Evolutionary conservation across 1,284 basidiomycete genomes (phyloP).

Genomic region (Cutaneotrichosporon mucoides): DNA sequence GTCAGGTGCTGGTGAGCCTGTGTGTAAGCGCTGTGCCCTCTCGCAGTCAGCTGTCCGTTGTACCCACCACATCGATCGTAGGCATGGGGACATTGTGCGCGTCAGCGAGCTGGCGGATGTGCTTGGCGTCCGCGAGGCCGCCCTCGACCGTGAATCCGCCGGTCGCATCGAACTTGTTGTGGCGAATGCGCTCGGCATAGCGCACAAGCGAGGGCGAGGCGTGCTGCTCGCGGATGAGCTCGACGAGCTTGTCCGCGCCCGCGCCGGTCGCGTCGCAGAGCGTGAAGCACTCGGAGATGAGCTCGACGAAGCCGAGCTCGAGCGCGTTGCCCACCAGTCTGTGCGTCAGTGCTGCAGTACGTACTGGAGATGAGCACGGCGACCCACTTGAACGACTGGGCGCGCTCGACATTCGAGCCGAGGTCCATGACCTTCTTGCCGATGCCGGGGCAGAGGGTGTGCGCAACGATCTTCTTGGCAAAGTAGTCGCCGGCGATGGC

Average conservation of each 20-base stretch:
- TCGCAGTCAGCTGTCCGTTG: no score
- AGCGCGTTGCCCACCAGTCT: constrained; percentile 47
- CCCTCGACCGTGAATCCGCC: constrained; percentile 81
- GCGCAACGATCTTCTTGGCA: constrained; percentile 73
- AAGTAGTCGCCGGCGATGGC: constrained; percentile 78
- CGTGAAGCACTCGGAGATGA: constrained; percentile 75
- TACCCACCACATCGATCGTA: constrained; percentile 61
- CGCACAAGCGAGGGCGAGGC: constrained; percentile 28
- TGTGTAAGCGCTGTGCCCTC: background rate
- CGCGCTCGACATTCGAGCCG: constrained; percentile 53
- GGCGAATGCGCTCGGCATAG: constrained; percentile 31
- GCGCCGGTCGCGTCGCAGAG: constrained; percentile 81
- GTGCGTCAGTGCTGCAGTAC: background rate
- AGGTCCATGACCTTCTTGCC: constrained; percentile 63
- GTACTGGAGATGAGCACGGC: background rate
- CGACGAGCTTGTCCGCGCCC: constrained; percentile 57
- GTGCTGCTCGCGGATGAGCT: constrained; percentile 57
- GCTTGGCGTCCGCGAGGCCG: constrained; percentile 74
- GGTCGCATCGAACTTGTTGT: constrained; percentile 67
- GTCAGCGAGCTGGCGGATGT: constrained; percentile 52
- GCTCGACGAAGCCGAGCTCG: constrained; percentile 58
- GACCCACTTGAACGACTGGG: constrained; percentile 73
- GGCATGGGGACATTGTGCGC: constrained; percentile 76
- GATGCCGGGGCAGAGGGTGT: constrained; percentile 67
- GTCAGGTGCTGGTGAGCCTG: constrained; percentile 66